A percentile compares a stretch with the other conserved stretches of the same genome.
phyloP scores from a whole-genome alignment of 1,139 yeast species.

The Debaryomyces subglobosus region DNA sequence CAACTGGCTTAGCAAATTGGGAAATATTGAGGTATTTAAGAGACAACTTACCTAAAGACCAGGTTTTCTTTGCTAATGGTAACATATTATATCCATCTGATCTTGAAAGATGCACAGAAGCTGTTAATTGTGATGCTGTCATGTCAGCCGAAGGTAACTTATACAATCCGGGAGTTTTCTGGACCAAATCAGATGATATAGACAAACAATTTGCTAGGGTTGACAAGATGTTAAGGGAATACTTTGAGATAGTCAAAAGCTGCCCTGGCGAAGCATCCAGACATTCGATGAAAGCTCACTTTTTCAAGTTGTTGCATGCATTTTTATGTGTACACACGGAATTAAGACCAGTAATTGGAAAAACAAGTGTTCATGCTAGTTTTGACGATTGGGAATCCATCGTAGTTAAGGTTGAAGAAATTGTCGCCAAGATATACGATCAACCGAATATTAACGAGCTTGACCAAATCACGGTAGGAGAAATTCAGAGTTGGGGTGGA shows the following conservation, averaged over 20 bases:
- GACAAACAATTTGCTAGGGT: constrained; percentile 84
- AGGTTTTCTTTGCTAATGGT: constrained; percentile 89
- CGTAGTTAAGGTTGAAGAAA: constrained; percentile 65
- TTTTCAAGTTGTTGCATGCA: constrained; percentile 82
- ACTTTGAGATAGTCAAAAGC: constrained; percentile 76
- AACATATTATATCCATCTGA: constrained; percentile 53
- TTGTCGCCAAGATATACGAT: constrained; percentile 59
- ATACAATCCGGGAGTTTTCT: constrained; percentile 90
- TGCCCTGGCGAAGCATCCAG: constrained; percentile 75
- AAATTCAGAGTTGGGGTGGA: constrained; percentile 75
- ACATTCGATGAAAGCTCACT: constrained; percentile 88
- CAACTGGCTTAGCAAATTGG: constrained; percentile 97
- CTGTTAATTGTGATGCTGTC: constrained; percentile 80
- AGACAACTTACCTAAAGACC: constrained; percentile 78
- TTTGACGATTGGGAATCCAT: constrained; percentile 69
- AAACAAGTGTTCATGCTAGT: constrained; percentile 47
- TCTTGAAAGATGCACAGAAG: constrained; percentile 57
- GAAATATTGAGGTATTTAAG: constrained; percentile 69
- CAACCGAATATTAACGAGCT: constrained; percentile 42
- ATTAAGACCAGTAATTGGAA: constrained; percentile 73
- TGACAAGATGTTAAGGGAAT: constrained; percentile 80
- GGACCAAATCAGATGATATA: constrained; percentile 53
- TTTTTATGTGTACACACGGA: constrained; percentile 77
- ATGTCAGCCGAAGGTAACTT: constrained; percentile 98
- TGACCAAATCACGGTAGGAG: constrained; percentile 60